These are phyloP conservation scores for Rutstroemia sp. DNA, from an alignment of 2,329 filamentous ascomycete species.

Conservation along the genomic window DNA sequence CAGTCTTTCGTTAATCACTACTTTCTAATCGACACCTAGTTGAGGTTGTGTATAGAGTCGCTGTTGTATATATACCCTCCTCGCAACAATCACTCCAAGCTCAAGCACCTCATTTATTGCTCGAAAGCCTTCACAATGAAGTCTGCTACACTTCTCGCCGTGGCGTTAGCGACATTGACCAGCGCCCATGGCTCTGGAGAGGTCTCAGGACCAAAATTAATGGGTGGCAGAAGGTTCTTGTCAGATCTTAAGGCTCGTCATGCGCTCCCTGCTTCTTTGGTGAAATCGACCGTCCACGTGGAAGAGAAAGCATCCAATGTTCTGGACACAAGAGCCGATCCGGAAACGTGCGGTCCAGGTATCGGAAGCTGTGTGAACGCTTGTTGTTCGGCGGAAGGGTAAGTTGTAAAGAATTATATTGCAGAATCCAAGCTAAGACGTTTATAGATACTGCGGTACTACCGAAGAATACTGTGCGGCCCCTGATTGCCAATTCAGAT, in stretches of 20 bases:
- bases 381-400: conserved; percentile 26
- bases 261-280: conserved; percentile 10
- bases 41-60: not conserved
- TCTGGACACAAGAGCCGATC: conserved; percentile 12
- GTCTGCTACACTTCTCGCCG: conserved; percentile 9
- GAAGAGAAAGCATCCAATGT: conserved; percentile 1
- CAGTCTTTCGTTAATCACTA: not conserved
- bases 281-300: not conserved
- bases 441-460: conserved; percentile 21
- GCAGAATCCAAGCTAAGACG: not conserved
- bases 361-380: conserved; percentile 20
- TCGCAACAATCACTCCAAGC: not conserved
- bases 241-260: conserved; percentile 20
- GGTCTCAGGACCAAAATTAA: conserved; percentile 16
- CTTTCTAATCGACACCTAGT: not conserved
- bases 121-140: conserved; percentile 14
- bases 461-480: conserved; percentile 47
- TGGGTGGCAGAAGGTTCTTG: conserved; percentile 23
- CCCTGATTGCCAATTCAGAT: conserved; percentile 54
- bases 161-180: conserved; percentile 14
- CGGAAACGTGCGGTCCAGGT: conserved; percentile 22
- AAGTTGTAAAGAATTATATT: not conserved
- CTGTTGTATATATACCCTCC: not conserved
- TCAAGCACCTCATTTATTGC: too few relatives aligned
- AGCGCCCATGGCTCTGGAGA: conserved; percentile 17